phyloP scores from a whole-genome alignment of 331 rosid genomes.

The Malus hybrid region DNA sequence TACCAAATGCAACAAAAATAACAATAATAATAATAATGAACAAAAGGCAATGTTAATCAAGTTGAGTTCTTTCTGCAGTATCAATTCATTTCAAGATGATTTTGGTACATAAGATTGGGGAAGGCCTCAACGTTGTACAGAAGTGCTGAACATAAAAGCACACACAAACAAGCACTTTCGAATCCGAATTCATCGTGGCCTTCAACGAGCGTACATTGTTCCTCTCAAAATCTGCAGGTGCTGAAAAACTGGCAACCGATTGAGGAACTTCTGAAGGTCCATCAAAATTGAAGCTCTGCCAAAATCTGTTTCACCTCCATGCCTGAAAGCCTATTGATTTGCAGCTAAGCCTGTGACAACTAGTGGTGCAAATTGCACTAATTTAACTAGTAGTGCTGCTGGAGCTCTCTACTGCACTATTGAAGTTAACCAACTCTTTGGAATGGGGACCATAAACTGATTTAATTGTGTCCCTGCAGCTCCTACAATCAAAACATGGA shows the following conservation, averaged over 20 bases:
- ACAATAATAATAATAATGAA: too few species aligned
- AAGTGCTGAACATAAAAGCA: background rate
- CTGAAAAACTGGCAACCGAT: background rate
- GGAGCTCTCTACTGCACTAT: constrained; percentile 24
- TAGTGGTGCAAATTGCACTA: background rate
- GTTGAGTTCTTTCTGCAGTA: background rate
- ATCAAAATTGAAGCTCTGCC: background rate
- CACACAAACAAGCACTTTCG: background rate
- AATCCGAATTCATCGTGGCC: background rate
- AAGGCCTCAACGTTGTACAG: background rate
- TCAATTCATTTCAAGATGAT: background rate
- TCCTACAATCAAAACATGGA: constrained; percentile 39
- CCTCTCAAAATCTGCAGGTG: background rate
- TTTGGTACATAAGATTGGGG: background rate
- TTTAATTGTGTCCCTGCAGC: constrained; percentile 70
- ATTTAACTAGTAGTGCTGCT: background rate
- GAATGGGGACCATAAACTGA: constrained; percentile 62
- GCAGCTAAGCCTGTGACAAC: background rate
- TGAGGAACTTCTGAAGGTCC: background rate
- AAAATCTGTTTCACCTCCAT: background rate
- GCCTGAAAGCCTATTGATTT: background rate
- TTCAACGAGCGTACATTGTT: background rate
- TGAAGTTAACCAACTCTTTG: constrained; percentile 59
- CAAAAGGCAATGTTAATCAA: background rate
- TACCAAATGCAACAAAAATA: too few species aligned